These are phyloP conservation scores for Ascochyta viciae-villosae DNA, from an alignment of 2,329 filamentous ascomycete genomes.

Conservation along the genomic window DNA sequence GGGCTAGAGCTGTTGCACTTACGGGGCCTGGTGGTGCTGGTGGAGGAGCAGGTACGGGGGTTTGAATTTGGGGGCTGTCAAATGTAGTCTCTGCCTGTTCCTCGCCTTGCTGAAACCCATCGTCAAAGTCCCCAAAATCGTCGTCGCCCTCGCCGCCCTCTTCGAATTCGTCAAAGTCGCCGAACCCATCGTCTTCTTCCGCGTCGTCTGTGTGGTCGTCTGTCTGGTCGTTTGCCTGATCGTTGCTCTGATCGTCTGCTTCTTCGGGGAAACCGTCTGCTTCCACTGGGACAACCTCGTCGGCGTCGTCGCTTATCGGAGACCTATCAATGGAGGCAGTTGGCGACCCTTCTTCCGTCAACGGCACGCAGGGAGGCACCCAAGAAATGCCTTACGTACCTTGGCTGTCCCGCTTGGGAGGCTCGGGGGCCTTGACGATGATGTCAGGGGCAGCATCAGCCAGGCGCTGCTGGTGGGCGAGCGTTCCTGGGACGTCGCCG, in stretches of 20 bases:
- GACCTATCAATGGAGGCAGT: slow-evolving; percentile 60
- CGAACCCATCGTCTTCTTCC: slow-evolving; percentile 70
- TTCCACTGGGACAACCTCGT: slow-evolving; percentile 7
- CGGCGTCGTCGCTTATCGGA: slow-evolving; percentile 51
- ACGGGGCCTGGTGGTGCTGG: slow-evolving; percentile 56
- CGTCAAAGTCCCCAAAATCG: slow-evolving; percentile 62
- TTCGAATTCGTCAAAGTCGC: slow-evolving; percentile 71
- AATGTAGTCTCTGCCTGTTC: slow-evolving; percentile 49
- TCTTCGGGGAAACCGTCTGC: neutral
- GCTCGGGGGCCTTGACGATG: slow-evolving; percentile 57
- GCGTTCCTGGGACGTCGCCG: slow-evolving; percentile 68
- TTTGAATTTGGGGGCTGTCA: slow-evolving; percentile 48
- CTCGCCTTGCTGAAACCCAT: slow-evolving; percentile 52
- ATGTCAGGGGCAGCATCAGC: slow-evolving; percentile 67
- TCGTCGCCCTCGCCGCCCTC: slow-evolving; percentile 56
- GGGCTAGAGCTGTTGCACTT: slow-evolving; percentile 52
- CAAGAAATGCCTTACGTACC: slow-evolving; percentile 62
- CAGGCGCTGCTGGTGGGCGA: slow-evolving; percentile 62
- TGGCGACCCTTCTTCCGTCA: slow-evolving; percentile 68
- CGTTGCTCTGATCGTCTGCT: slow-evolving; percentile 17
- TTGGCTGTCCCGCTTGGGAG: slow-evolving; percentile 54
- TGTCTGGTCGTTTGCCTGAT: slow-evolving; percentile 13
- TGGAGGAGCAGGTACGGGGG: slow-evolving; percentile 51
- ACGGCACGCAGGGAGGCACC: slow-evolving; percentile 59
- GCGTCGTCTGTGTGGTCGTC: slow-evolving; percentile 37